These are phyloP conservation scores for Tremellales sp. DNA, from an alignment of 1,284 basidiomycete species.

Conservation along the genomic window DNA sequence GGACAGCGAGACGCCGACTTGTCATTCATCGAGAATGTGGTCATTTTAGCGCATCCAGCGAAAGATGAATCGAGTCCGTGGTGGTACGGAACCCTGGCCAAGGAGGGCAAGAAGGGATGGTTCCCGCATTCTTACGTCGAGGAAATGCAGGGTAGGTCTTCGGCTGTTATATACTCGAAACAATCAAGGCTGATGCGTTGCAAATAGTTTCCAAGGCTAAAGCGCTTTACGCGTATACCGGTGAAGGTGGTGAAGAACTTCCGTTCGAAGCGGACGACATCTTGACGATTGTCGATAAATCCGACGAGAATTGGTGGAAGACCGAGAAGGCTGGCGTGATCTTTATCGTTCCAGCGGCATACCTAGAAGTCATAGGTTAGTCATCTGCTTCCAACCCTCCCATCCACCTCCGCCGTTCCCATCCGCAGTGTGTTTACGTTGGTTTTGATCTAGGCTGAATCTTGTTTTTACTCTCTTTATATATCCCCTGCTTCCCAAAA, in stretches of 20 bases:
- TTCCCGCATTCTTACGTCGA: slow-evolving; percentile 89
- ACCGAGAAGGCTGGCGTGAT: slow-evolving; percentile 75
- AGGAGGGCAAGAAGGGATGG: slow-evolving; percentile 69
- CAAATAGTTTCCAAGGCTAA: slow-evolving; percentile 59
- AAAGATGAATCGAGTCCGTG: slow-evolving; percentile 66
- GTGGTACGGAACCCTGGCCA: slow-evolving; percentile 83
- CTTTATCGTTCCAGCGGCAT: slow-evolving; percentile 83
- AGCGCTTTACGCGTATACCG: slow-evolving; percentile 74
- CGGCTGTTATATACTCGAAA: too few species aligned
- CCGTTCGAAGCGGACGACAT: slow-evolving; percentile 73
- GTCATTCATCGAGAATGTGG: slow-evolving; percentile 74
- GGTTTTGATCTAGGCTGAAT: slow-evolving; percentile 39
- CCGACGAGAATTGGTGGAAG: slow-evolving; percentile 90
- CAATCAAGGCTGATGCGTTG: background rate
- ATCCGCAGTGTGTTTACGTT: slow-evolving; percentile 23
- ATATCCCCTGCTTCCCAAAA: slow-evolving; percentile 43
- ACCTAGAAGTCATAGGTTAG: slow-evolving; percentile 85
- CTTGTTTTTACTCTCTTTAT: slow-evolving; percentile 26
- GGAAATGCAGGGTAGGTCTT: slow-evolving; percentile 62
- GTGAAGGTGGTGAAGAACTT: slow-evolving; percentile 68
- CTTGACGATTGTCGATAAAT: slow-evolving; percentile 70
- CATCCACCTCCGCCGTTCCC: slow-evolving; percentile 38
- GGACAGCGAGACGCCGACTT: slow-evolving; percentile 84
- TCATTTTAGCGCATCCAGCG: slow-evolving; percentile 77
- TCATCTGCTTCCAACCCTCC: slow-evolving; percentile 53